Evolutionary conservation across 495 filamentous ascomycete genomes (phyloP).

Genomic region (Aspergillus ellipticus): DNA sequence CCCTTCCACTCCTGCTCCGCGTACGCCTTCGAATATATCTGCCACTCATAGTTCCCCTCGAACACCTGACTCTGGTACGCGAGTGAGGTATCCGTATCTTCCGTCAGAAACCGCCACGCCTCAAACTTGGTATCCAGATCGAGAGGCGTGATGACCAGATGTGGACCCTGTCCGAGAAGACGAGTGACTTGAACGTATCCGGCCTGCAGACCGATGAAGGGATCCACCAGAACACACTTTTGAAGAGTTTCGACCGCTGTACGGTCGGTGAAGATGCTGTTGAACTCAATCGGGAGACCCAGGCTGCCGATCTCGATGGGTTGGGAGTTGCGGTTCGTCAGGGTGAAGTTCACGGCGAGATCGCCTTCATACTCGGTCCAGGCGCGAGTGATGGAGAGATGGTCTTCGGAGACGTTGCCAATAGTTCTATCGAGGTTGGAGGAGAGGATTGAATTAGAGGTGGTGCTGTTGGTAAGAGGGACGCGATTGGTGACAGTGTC

Average conservation of each 20-base stretch:
- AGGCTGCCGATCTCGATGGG: constrained; percentile 48
- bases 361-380: constrained; percentile 44
- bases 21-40: constrained; percentile 43
- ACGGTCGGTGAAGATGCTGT: constrained; percentile 53
- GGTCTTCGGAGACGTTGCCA: constrained; percentile 2
- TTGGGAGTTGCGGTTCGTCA: constrained; percentile 35
- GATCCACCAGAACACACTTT: constrained; percentile 44
- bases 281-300: constrained; percentile 52
- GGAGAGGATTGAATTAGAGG: constrained; percentile 19
- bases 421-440: constrained; percentile 35
- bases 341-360: constrained; percentile 41
- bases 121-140: constrained; percentile 34
- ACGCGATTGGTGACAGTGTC: constrained; percentile 15
- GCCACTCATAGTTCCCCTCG: constrained; percentile 53
- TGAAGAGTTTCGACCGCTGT: constrained; percentile 35
- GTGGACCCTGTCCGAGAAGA: constrained; percentile 40
- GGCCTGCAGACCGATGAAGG: constrained; percentile 50
- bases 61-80: constrained; percentile 49
- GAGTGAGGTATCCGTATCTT: constrained; percentile 14
- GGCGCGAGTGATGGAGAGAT: constrained; percentile 38
- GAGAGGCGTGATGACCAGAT: constrained; percentile 47
- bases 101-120: constrained; percentile 44
- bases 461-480: constrained; percentile 30
- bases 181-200: constrained; percentile 47
- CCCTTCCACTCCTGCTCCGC: constrained; percentile 47